These are phyloP conservation scores for Boletellus deceptivus DNA, from an alignment of 1,284 basidiomycete genomes.

Conservation along the genomic window DNA sequence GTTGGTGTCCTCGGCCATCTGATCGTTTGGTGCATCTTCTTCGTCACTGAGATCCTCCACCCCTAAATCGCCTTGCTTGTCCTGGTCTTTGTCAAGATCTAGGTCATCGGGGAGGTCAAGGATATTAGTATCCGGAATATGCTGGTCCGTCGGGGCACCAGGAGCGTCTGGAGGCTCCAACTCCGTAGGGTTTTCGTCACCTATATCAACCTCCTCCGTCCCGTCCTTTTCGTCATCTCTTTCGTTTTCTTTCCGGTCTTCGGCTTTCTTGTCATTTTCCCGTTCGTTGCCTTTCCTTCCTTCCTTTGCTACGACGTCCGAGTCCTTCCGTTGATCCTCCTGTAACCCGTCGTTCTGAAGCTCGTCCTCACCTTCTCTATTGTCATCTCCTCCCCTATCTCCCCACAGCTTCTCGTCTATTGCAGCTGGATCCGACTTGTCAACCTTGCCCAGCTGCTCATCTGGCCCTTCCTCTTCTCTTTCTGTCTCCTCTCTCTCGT, in stretches of 20 bases:
- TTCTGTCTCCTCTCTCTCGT: conserved; percentile 49
- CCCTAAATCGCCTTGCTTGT: conserved; percentile 34
- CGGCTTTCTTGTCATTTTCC: conserved; percentile 34
- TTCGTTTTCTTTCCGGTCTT: conserved; percentile 35
- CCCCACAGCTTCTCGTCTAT: conserved; percentile 99
- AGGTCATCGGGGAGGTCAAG: conserved; percentile 86
- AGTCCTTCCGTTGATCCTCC: conserved; percentile 44
- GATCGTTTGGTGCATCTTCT: conserved; percentile 37
- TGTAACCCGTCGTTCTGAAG: conserved; percentile 54
- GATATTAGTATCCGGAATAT: conserved; percentile 72
- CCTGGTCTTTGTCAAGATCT: conserved; percentile 52
- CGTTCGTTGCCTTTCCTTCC: conserved; percentile 34
- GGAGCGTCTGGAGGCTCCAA: conserved; percentile 42
- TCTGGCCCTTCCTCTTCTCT: conserved; percentile 69
- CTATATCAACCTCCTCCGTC: conserved; percentile 33
- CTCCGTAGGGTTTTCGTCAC: conserved; percentile 29
- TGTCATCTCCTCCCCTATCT: conserved; percentile 63
- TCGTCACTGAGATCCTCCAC: conserved; percentile 44
- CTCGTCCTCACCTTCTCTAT: conserved; percentile 49
- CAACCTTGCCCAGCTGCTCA: conserved; percentile 83
- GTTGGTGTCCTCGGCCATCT: conserved; percentile 38
- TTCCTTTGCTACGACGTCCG: conserved; percentile 74
- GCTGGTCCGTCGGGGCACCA: conserved; percentile 71
- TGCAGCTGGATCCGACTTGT: conserved; percentile 81
- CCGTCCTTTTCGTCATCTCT: conserved; percentile 36